phyloP scores from a whole-genome alignment of 1,139 yeast species.

The Candida sanyaensis region DNA sequence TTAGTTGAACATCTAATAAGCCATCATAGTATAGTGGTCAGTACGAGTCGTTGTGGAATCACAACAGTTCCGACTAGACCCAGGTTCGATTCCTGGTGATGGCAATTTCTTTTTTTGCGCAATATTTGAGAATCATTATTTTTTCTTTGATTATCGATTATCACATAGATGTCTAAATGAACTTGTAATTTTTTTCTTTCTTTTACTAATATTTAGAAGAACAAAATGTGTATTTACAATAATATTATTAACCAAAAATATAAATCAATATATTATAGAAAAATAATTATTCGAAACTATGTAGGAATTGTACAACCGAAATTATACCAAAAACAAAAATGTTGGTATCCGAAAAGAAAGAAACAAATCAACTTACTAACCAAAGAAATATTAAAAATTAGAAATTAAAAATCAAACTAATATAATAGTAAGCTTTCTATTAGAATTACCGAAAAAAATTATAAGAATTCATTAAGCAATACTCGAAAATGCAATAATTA shows the following conservation, averaged over 20 bases:
- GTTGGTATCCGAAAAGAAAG: neutral
- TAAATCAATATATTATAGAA: neutral
- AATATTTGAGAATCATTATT: too few relatives aligned
- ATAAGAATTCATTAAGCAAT: neutral
- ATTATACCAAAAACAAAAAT: neutral
- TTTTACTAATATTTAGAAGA: too few relatives aligned
- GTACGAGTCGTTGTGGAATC: neutral
- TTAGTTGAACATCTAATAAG: neutral
- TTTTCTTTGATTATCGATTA: too few relatives aligned
- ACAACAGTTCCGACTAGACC: neutral
- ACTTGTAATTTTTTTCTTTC: too few relatives aligned
- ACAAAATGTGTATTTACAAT: too few relatives aligned
- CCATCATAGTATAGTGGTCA: slow-evolving; percentile 1
- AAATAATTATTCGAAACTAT: neutral
- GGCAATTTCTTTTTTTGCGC: neutral
- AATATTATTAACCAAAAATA: neutral
- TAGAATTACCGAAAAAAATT: neutral
- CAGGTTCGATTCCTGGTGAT: slow-evolving; percentile 1
- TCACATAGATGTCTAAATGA: too few relatives aligned
- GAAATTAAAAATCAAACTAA: neutral
- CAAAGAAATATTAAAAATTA: too few relatives aligned
- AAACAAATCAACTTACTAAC: neutral
- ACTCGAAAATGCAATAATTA: neutral
- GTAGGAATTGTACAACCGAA: neutral
- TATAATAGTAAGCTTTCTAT: neutral